Conservation (phyloP, 139 green algal genomes). For the Chlorella sp. region DNA sequence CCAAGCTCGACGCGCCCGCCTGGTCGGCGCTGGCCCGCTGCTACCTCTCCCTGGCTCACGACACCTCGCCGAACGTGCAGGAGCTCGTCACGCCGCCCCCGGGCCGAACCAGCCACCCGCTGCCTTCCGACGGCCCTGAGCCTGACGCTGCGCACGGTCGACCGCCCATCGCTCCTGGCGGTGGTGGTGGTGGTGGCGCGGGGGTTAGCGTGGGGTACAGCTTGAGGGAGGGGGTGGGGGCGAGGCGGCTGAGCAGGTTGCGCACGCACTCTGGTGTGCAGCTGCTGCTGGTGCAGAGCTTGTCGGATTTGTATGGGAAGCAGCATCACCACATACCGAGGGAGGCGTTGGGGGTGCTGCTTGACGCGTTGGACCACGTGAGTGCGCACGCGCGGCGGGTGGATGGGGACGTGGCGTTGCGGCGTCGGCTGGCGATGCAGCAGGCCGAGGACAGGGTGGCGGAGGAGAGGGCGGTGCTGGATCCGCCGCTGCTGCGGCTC, state of each 20-base stretch:
- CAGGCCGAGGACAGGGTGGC: slow-evolving; percentile 54
- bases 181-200: not conserved
- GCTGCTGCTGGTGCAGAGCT: slow-evolving; percentile 85
- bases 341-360: not conserved
- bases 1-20: slow-evolving; percentile 25
- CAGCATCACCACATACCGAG: slow-evolving; percentile 10
- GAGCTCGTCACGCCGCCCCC: slow-evolving; percentile 27
- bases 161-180: too few relatives aligned
- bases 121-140: too few relatives aligned
- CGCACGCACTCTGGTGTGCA: slow-evolving; percentile 66
- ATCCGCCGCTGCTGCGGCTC: slow-evolving; percentile 89
- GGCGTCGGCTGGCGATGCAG: slow-evolving; percentile 51
- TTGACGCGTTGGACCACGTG: slow-evolving; percentile 57
- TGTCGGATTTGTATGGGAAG: slow-evolving; percentile 11
- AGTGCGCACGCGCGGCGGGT: slow-evolving; percentile 48
- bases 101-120: too few relatives aligned
- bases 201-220: slow-evolving; percentile 51
- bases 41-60: slow-evolving; percentile 8
- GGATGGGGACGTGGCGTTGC: slow-evolving; percentile 64
- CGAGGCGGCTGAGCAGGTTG: slow-evolving; percentile 71
- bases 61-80: slow-evolving; percentile 14
- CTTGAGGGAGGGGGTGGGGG: slow-evolving; percentile 60
- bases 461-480: slow-evolving; percentile 53
- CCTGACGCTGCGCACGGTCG: too few relatives aligned
- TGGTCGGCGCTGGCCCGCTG: not conserved